Evolutionary conservation across 768 basidiomycete genomes (phyloP).

Genomic region (Mycena olivaceomarginata): DNA sequence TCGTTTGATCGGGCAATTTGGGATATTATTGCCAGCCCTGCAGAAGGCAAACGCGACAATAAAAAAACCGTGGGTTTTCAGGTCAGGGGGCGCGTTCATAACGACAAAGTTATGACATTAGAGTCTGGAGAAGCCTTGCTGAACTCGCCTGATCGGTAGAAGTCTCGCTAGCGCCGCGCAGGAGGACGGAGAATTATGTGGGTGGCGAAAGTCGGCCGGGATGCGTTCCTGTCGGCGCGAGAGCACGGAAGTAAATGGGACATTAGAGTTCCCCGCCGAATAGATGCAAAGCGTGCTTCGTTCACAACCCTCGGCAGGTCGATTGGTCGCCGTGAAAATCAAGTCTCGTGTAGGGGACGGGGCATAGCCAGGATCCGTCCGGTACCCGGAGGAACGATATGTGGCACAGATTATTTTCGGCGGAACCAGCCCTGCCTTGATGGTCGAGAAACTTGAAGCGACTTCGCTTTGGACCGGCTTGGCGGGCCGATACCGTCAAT

Average conservation of each 20-base stretch:
- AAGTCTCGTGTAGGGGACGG: constrained; percentile 30
- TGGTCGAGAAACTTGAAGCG: not conserved
- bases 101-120: not conserved
- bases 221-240: not conserved
- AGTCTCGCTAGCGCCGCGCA: too few species aligned
- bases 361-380: not conserved
- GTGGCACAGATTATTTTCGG: not conserved
- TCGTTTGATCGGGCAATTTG: constrained; percentile 34
- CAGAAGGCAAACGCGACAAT: not conserved
- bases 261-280: not conserved
- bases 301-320: not conserved
- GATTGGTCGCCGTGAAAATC: constrained; percentile 4
- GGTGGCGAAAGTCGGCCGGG: not conserved
- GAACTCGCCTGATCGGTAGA: too few species aligned
- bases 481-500: not conserved
- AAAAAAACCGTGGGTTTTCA: not conserved
- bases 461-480: not conserved
- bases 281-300: not conserved
- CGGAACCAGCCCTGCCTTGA: not conserved
- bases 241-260: not conserved
- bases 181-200: not conserved
- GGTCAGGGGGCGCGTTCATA: constrained; percentile 10
- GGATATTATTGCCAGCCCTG: constrained; percentile 1
- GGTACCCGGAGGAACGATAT: not conserved
- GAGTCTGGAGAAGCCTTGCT: not conserved